Base-by-base conservation (phyloP, 805 yeast genomes). In the Yamadazyma laniorum region DNA sequence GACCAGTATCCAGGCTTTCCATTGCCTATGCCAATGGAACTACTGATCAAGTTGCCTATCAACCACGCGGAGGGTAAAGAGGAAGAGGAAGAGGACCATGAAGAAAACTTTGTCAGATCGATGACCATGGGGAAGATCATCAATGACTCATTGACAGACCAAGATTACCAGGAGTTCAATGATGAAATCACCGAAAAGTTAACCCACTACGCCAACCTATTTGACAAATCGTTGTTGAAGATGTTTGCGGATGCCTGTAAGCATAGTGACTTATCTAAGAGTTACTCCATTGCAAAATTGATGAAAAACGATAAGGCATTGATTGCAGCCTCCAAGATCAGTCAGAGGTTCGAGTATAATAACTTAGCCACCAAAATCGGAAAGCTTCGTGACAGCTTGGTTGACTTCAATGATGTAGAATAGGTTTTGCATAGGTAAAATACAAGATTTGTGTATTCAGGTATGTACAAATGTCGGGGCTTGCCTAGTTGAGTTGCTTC, bases 301-400 rank as follows among this genome's bases (percentile, higher is more conserved):
- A 67, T 91, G 49, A 77, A 79, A 49, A 83, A 80, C 48, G 91
- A 85, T 44, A 80, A 83, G 48, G 95, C 95, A 3, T 64, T 90
- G 45, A 74, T 72, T 39, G 96, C 96, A 0, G 96, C 97, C 1
- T 67, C 77, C 11, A 84, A 84, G 60, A 85, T 91, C 38, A 88
- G 96, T 1, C 85, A 85, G 52, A 74, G 96, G 42, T 59, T 64
- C 47, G 67, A 60, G 39, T 65, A 57, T 35, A 40, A 51, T 12
- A 63, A 59, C 27, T 58, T 69, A 42, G 68, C 69, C 6, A 50
- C 44, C 26, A 65, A 64, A 43, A 63, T 69, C 37, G 61, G 60
- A 18, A 57, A 57, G 45, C 53, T 67, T 18, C 53, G 73, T 42
- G 72, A 67, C 38, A 61, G 54, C 4, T 53, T 67, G 38, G 47